A percentile compares a stretch with the other conserved stretches of the same genome.
phyloP scores from a whole-genome alignment of 441 rosid genomes.

The Euphorbia corollata region DNA sequence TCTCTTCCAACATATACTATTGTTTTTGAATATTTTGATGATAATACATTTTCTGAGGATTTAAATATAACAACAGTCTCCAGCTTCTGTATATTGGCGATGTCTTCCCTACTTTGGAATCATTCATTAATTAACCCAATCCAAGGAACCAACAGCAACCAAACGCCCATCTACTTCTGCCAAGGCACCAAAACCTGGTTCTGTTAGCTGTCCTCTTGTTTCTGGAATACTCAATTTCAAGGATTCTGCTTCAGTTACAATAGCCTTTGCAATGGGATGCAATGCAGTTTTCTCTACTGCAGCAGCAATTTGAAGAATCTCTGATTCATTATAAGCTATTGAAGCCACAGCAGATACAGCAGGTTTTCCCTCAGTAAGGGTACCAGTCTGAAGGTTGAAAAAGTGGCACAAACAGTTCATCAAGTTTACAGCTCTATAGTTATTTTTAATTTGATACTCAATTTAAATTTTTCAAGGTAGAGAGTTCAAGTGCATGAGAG shows the following conservation, averaged over 20 bases:
- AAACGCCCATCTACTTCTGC: slow-evolving; percentile 81
- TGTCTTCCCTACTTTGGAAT: slow-evolving; percentile 40
- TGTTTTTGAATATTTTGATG: slow-evolving; percentile 64
- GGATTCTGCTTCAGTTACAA: slow-evolving; percentile 55
- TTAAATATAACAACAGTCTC: slow-evolving; percentile 37
- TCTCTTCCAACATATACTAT: slow-evolving; percentile 79
- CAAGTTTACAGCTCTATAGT: background rate
- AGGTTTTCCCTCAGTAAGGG: slow-evolving; percentile 90
- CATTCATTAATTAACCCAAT: slow-evolving; percentile 62
- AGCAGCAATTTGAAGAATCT: slow-evolving; percentile 73
- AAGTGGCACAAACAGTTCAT: background rate
- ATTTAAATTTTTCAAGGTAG: background rate
- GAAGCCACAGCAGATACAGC: slow-evolving; percentile 67
- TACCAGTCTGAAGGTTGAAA: slow-evolving; percentile 60
- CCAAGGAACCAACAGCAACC: slow-evolving; percentile 76
- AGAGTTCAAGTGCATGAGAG: background rate
- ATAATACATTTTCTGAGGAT: slow-evolving; percentile 30
- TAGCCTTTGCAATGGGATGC: slow-evolving; percentile 89
- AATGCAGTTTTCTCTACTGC: slow-evolving; percentile 85
- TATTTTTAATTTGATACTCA: background rate
- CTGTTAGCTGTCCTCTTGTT: slow-evolving; percentile 80
- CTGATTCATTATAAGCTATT: slow-evolving; percentile 44
- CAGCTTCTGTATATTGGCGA: slow-evolving; percentile 38
- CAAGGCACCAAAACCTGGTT: slow-evolving; percentile 89
- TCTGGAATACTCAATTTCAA: slow-evolving; percentile 50